Percentiles rank a stretch among this genome's conserved stretches.
Evolutionary conservation across 1,284 basidiomycete species (phyloP).

Genomic region (Irpex rosettiformis): DNA sequence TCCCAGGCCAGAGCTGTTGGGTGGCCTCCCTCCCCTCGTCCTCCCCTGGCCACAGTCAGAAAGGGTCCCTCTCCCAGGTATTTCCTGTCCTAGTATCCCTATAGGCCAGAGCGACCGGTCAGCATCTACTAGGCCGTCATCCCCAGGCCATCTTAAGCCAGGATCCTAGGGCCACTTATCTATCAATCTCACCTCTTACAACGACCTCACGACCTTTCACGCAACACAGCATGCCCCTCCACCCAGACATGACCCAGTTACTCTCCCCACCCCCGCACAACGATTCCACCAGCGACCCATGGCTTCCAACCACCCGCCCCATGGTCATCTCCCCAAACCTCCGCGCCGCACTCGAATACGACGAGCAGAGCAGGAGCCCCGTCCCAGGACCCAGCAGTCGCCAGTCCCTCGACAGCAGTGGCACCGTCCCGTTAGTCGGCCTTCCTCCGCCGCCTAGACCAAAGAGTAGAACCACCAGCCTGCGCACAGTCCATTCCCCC

Average conservation of each 20-base stretch:
- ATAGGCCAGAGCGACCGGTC: no score
- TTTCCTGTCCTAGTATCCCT: not conserved
- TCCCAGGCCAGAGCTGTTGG: not conserved
- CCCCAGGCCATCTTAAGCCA: no score
- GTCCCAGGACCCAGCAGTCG: conserved; percentile 9
- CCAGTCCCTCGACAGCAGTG: not conserved
- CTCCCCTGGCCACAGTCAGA: not conserved
- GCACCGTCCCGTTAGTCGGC: not conserved
- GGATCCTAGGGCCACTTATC: not conserved
- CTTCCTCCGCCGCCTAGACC: conserved; percentile 22
- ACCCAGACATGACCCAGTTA: not conserved
- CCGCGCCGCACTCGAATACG: conserved; percentile 58
- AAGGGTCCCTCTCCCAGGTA: not conserved
- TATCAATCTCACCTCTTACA: not conserved
- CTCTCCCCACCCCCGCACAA: conserved; percentile 53
- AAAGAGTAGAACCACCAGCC: conserved; percentile 13
- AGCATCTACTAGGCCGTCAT: no score
- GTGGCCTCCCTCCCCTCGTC: not conserved
- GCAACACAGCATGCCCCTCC: not conserved
- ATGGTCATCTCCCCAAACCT: conserved; percentile 59
- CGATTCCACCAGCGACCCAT: conserved; percentile 33
- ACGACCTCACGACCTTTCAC: conserved; percentile 8
- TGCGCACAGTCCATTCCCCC: not conserved
- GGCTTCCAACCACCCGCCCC: conserved; percentile 7
- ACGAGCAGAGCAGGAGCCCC: conserved; percentile 34